Evolutionary conservation across 257 asterid species (phyloP).

Genomic region (Solanum piurae): DNA sequence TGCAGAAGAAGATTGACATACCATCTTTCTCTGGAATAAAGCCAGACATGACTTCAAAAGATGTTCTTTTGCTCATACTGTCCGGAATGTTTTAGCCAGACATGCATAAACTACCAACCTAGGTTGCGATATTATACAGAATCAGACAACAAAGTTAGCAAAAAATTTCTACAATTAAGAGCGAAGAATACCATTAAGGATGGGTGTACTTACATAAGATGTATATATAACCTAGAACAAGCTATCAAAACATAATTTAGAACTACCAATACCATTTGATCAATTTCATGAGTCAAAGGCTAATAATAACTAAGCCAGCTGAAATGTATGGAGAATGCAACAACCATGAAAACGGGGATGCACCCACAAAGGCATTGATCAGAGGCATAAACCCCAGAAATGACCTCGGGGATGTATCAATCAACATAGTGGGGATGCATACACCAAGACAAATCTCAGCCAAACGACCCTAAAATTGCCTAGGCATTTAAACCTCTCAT

Average conservation of each 20-base stretch:
- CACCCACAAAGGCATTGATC: neutral
- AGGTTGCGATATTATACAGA: neutral
- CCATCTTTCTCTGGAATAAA: neutral
- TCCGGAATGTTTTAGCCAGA: neutral
- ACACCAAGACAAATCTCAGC: neutral
- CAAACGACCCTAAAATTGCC: neutral
- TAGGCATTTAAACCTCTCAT: neutral
- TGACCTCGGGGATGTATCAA: neutral
- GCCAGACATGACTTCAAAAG: neutral
- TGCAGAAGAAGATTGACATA: neutral
- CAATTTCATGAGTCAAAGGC: neutral
- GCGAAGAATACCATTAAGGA: neutral
- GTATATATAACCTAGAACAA: neutral
- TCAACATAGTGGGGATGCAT: neutral
- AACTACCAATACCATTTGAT: neutral
- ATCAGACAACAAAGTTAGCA: neutral
- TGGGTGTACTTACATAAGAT: neutral
- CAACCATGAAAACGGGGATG: neutral
- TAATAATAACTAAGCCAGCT: neutral
- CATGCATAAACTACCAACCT: neutral
- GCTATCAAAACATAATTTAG: neutral
- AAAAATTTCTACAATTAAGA: neutral
- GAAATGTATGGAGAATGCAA: neutral
- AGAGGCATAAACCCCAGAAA: neutral
- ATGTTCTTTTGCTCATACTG: neutral